These are phyloP conservation scores for Candida coleopterorum DNA, from an alignment of 805 yeast species.

Conservation along the genomic window DNA sequence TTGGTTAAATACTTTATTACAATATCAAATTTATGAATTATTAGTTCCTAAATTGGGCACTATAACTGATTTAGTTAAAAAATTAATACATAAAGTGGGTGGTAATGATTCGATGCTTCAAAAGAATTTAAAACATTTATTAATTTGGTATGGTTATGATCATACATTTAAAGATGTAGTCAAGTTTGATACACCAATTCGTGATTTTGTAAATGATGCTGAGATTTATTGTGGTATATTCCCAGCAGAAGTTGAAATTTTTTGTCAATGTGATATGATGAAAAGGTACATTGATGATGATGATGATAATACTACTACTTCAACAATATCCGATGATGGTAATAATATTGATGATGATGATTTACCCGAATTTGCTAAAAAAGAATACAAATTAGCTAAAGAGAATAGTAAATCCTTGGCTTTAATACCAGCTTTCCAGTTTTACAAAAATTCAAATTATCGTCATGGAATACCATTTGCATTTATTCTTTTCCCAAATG, in stretches of 20 bases:
- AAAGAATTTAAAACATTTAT: conserved; percentile 41
- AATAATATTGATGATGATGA: conserved; percentile 13
- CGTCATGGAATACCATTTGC: conserved; percentile 85
- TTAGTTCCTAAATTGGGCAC: conserved; percentile 61
- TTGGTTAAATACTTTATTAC: conserved; percentile 70
- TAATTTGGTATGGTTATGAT: conserved; percentile 54
- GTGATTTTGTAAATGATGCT: conserved; percentile 27
- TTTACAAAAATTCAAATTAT: conserved; percentile 59
- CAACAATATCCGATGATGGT: neutral
- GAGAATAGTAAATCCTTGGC: conserved; percentile 26
- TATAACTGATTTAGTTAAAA: conserved; percentile 47
- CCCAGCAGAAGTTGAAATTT: conserved; percentile 39
- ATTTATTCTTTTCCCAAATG: conserved; percentile 66
- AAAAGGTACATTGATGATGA: conserved; percentile 17
- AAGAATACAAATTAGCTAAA: conserved; percentile 22
- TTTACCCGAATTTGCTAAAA: conserved; percentile 18
- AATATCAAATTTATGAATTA: conserved; percentile 64
- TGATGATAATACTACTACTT: too few relatives aligned
- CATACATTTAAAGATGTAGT: conserved; percentile 35
- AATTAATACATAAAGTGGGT: conserved; percentile 44
- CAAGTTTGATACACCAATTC: conserved; percentile 32
- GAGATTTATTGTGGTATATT: conserved; percentile 39
- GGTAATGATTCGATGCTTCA: conserved; percentile 40
- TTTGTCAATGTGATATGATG: conserved; percentile 32
- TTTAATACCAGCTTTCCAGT: conserved; percentile 69